A percentile compares a stretch with the other conserved stretches of the same genome.
Conservation (phyloP, 768 basidiomycete genomes). For the Boletus subparvulus region DNA sequence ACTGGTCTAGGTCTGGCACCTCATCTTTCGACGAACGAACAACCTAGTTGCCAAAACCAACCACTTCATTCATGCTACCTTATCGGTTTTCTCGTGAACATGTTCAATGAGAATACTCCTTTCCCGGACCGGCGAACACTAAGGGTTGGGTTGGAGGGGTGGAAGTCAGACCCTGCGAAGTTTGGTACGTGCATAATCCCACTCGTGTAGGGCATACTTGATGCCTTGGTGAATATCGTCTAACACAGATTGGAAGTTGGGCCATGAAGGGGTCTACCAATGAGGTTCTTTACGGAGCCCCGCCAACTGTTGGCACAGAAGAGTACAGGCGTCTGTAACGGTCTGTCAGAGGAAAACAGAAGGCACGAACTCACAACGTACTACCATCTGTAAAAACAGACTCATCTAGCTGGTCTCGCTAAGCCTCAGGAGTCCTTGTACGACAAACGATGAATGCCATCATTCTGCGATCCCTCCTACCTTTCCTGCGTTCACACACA, state of each 20-base stretch:
- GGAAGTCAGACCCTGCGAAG: too few relatives aligned
- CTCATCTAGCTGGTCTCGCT: neutral
- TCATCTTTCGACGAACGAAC: neutral
- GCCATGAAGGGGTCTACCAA: rapidly evolving
- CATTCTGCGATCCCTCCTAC: neutral
- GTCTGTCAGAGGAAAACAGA: neutral
- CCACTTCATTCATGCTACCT: too few relatives aligned
- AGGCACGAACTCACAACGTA: neutral
- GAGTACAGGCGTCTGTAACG: neutral
- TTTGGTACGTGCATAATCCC: neutral
- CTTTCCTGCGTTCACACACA: neutral
- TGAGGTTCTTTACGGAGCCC: neutral
- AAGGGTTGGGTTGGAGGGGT: too few relatives aligned
- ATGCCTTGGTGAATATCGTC: neutral
- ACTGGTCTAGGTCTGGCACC: too few relatives aligned
- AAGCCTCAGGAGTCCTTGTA: too few relatives aligned
- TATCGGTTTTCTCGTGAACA: too few relatives aligned
- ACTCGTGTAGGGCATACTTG: neutral
- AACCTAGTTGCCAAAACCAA: neutral
- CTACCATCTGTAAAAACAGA: conserved; percentile 1
- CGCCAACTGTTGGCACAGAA: neutral
- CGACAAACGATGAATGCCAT: too few relatives aligned
- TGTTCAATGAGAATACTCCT: too few relatives aligned
- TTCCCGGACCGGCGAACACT: too few relatives aligned
- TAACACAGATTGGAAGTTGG: neutral